Evolutionary conservation across 495 filamentous ascomycete species (phyloP).

Genomic region (Penicillium egyptiacum): DNA sequence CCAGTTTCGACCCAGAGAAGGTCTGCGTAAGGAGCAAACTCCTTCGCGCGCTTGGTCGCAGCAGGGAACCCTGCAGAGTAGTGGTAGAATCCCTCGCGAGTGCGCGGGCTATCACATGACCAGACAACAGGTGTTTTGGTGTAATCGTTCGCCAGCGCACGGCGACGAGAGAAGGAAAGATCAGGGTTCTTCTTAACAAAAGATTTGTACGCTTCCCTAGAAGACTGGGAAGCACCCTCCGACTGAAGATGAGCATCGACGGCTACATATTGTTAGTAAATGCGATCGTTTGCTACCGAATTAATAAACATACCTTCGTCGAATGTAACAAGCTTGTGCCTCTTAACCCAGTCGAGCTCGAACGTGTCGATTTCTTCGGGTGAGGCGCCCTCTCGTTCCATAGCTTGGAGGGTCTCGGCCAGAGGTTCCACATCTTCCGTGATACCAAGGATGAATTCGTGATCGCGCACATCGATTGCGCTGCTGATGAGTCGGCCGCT

Average conservation of each 20-base stretch:
- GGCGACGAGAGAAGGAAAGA: slow-evolving; percentile 72
- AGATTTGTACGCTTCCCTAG: slow-evolving; percentile 64
- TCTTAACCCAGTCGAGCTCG: slow-evolving; percentile 88
- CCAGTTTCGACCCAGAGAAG: slow-evolving; percentile 97
- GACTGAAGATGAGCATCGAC: slow-evolving; percentile 70
- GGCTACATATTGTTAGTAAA: slow-evolving; percentile 44
- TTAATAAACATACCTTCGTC: slow-evolving; percentile 64
- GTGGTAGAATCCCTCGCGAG: slow-evolving; percentile 94
- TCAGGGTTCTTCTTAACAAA: slow-evolving; percentile 61
- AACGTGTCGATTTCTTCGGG: slow-evolving; percentile 78
- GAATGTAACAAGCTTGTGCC: slow-evolving; percentile 82
- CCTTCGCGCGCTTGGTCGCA: slow-evolving; percentile 88
- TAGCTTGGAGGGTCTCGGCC: slow-evolving; percentile 83
- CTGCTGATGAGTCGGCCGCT: slow-evolving; percentile 87
- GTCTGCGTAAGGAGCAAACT: slow-evolving; percentile 89
- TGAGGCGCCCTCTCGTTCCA: slow-evolving; percentile 77
- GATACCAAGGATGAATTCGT: slow-evolving; percentile 92
- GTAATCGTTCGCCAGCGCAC: slow-evolving; percentile 64
- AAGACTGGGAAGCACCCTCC: slow-evolving; percentile 57
- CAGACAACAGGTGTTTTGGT: slow-evolving; percentile 71
- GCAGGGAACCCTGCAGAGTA: slow-evolving; percentile 84
- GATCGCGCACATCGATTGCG: slow-evolving; percentile 88
- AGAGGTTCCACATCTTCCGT: slow-evolving; percentile 70
- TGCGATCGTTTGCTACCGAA: neutral
- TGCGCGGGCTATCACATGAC: slow-evolving; percentile 89